Percentiles rank a stretch among this genome's conserved stretches.
These are phyloP conservation scores for Leucogyrophana mollusca DNA, from an alignment of 768 basidiomycete genomes.

Conservation along the genomic window DNA sequence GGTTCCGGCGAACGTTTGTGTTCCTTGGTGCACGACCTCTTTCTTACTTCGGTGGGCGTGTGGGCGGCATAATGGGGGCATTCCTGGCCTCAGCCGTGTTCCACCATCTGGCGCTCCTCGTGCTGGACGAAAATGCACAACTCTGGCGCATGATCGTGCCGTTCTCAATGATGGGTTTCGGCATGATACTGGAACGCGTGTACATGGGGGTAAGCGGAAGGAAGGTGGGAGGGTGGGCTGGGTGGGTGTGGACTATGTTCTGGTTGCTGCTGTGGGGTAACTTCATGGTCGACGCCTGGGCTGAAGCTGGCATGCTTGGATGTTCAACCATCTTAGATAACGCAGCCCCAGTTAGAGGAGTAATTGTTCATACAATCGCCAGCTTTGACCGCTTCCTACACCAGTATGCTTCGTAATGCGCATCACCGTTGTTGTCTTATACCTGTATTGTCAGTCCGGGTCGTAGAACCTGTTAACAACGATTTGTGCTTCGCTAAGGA, in stretches of 20 bases:
- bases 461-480: too few relatives aligned
- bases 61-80: constrained; percentile 49
- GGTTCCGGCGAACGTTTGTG: constrained; percentile 30
- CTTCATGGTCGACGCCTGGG: constrained; percentile 22
- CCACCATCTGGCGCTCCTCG: constrained; percentile 52
- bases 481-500: too few relatives aligned
- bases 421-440: too few relatives aligned
- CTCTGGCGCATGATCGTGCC: constrained; percentile 41
- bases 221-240: constrained; percentile 26
- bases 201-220: constrained; percentile 21
- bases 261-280: constrained; percentile 25
- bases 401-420: too few relatives aligned
- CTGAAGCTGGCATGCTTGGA: constrained; percentile 11
- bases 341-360: constrained; percentile 4
- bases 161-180: constrained; percentile 56
- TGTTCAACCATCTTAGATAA: constrained; percentile 7
- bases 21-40: constrained; percentile 27
- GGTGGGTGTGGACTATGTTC: constrained; percentile 34
- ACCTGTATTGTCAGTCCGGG: too few relatives aligned
- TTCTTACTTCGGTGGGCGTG: constrained; percentile 42
- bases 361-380: constrained; percentile 9
- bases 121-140: constrained; percentile 46
- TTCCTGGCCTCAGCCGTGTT: constrained; percentile 57
- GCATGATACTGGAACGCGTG: constrained; percentile 43
- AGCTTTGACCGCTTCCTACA: constrained; percentile 15